Evolutionary conservation across 768 basidiomycete genomes (phyloP).

Genomic region (Suillus sp.): DNA sequence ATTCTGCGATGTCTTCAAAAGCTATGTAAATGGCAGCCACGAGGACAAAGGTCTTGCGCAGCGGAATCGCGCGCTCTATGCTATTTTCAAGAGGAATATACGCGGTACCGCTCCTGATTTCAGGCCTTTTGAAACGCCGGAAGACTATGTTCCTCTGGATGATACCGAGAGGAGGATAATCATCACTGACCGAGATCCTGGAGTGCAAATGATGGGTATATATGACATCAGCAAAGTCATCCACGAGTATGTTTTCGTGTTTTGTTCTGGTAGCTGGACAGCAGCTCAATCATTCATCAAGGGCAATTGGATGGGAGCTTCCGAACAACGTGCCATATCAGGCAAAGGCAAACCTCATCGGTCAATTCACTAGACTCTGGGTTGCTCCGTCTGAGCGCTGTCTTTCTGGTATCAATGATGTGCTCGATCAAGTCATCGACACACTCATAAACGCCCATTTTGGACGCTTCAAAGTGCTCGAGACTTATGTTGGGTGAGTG

Average conservation of each 20-base stretch:
- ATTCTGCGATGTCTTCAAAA: constrained; percentile 35
- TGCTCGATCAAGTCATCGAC: constrained; percentile 33
- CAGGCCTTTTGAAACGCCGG: constrained; percentile 21
- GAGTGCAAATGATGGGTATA: constrained; percentile 21
- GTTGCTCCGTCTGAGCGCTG: constrained; percentile 30
- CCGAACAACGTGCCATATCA: constrained; percentile 37
- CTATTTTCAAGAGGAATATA: constrained; percentile 34
- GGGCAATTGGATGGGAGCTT: constrained; percentile 40
- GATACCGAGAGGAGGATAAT: constrained; percentile 17
- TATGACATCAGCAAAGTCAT: constrained; percentile 38
- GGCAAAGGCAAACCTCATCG: constrained; percentile 34
- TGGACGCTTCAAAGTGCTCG: constrained; percentile 40
- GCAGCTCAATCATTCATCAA: constrained; percentile 14
- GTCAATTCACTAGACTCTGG: constrained; percentile 35
- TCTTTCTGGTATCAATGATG: constrained; percentile 34
- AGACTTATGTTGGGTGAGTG: constrained; percentile 39
- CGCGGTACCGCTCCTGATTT: constrained; percentile 40
- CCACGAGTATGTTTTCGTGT: constrained; percentile 25
- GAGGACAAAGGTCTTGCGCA: constrained; percentile 34
- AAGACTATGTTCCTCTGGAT: constrained; percentile 12
- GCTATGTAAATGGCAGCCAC: constrained; percentile 30
- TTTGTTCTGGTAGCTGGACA: neutral
- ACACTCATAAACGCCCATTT: constrained; percentile 38
- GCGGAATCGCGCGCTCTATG: constrained; percentile 31
- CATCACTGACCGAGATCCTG: constrained; percentile 20